Percentiles rank a stretch among this genome's conserved stretches.
Conservation (phyloP, 352 stramenopile genomes). For the Globisporangium nagaii region DNA sequence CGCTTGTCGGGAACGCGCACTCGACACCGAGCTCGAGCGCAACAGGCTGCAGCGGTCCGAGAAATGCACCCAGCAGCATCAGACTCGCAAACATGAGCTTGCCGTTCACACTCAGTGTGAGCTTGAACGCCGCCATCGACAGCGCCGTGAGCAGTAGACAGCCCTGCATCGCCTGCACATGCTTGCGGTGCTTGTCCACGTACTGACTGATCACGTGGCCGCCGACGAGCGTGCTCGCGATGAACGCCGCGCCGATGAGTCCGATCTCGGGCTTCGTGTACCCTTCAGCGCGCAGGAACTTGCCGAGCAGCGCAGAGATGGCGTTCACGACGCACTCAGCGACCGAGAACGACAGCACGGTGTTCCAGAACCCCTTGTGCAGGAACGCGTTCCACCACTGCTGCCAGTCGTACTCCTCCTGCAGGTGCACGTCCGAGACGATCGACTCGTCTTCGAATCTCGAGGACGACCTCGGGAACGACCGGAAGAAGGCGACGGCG, state of each 20-base stretch:
- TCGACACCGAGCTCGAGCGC: constrained; percentile 64
- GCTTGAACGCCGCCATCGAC: constrained; percentile 37
- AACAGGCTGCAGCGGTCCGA: constrained; percentile 60
- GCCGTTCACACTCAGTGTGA: constrained; percentile 25
- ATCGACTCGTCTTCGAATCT: constrained; percentile 29
- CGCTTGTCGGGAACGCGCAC: constrained; percentile 63
- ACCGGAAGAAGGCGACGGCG: constrained; percentile 29
- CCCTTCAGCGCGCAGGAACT: constrained; percentile 48
- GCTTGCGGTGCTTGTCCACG: constrained; percentile 50
- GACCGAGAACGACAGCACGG: constrained; percentile 49
- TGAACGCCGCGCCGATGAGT: constrained; percentile 57
- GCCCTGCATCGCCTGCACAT: constrained; percentile 42
- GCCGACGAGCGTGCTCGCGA: constrained; percentile 56
- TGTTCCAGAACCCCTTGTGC: constrained; percentile 56
- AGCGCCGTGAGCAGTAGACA: constrained; percentile 43
- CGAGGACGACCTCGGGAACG: constrained; percentile 22
- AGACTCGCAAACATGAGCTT: constrained; percentile 42
- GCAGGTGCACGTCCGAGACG: constrained; percentile 41
- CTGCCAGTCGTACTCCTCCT: constrained; percentile 61
- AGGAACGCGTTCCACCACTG: constrained; percentile 60
- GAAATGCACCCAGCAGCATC: constrained; percentile 34
- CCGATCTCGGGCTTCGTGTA: constrained; percentile 65
- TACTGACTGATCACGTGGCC: constrained; percentile 65
- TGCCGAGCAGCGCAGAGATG: constrained; percentile 62
- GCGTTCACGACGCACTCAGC: constrained; percentile 65